phyloP scores from a whole-genome alignment of 1,284 basidiomycete species.

The Trichosporon sp. region DNA sequence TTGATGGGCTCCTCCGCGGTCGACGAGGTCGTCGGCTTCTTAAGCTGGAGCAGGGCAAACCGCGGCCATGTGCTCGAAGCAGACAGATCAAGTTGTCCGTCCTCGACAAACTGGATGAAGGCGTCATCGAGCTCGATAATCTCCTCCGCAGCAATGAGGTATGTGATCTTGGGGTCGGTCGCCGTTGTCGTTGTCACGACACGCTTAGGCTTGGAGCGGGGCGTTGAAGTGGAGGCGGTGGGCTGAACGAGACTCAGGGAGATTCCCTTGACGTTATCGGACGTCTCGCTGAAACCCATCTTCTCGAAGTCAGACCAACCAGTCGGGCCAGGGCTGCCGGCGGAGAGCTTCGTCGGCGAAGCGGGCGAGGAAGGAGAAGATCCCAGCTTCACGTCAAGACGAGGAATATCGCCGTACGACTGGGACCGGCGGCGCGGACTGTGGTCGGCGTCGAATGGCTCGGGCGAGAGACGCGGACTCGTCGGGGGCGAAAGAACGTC shows the following conservation, averaged over 20 bases:
- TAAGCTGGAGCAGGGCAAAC: conserved; percentile 35
- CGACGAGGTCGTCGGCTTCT: conserved; percentile 7
- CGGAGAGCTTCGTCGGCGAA: conserved; percentile 11
- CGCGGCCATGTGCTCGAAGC: conserved; percentile 29
- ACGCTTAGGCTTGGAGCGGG: not conserved
- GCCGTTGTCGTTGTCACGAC: not conserved
- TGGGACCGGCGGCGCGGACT: conserved; percentile 21
- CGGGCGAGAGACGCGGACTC: not conserved
- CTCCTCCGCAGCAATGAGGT: conserved; percentile 21
- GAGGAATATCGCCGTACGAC: conserved; percentile 20
- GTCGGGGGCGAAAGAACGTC: conserved; percentile 11
- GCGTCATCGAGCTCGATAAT: conserved; percentile 36
- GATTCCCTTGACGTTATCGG: conserved; percentile 8
- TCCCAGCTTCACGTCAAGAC: conserved; percentile 1
- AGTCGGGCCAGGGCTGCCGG: not conserved
- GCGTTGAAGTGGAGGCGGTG: not conserved
- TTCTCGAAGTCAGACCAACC: conserved; percentile 26
- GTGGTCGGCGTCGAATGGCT: conserved; percentile 7
- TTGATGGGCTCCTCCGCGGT: conserved; percentile 19
- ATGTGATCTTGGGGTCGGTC: conserved; percentile 6
- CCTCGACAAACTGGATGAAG: conserved; percentile 39
- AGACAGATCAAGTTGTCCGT: conserved; percentile 31
- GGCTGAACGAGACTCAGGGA: conserved; percentile 15
- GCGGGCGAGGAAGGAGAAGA: not conserved
- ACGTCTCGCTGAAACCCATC: conserved; percentile 25